phyloP scores from a whole-genome alignment of 2,329 filamentous ascomycete genomes.

The Paraconiothyrium brasiliense region DNA sequence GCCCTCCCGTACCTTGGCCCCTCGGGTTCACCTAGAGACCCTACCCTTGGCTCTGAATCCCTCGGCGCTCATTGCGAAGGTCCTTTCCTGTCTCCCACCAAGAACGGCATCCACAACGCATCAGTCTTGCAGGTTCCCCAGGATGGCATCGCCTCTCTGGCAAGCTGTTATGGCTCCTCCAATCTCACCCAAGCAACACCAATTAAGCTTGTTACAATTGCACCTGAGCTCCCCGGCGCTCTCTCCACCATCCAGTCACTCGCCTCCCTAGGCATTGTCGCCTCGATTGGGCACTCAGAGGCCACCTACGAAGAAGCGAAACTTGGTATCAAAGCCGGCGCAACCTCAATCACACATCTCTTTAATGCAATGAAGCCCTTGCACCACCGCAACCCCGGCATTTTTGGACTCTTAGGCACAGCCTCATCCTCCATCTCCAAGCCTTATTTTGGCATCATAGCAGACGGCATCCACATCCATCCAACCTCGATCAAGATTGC shows the following conservation, averaged over 20 bases:
- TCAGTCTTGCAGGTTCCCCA: constrained; percentile 73
- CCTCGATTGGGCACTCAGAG: constrained; percentile 86
- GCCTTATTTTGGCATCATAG: constrained; percentile 88
- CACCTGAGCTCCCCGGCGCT: constrained; percentile 77
- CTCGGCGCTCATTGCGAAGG: constrained; percentile 92
- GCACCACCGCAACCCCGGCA: constrained; percentile 88
- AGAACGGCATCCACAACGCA: constrained; percentile 86
- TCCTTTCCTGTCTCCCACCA: constrained; percentile 82
- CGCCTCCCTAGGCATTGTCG: constrained; percentile 72
- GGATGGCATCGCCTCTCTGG: constrained; percentile 70
- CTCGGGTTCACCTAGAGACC: constrained; percentile 67
- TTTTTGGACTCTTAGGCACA: constrained; percentile 82
- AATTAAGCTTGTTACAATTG: constrained; percentile 85
- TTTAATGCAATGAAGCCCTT: constrained; percentile 95
- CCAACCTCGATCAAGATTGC: constrained; percentile 90
- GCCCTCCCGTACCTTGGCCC: constrained; percentile 81
- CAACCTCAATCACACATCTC: constrained; percentile 89
- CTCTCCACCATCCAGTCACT: constrained; percentile 77
- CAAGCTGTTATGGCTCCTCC: constrained; percentile 74
- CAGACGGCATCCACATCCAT: constrained; percentile 90
- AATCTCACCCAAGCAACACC: constrained; percentile 65
- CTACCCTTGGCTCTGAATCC: constrained; percentile 80
- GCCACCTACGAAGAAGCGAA: constrained; percentile 85
- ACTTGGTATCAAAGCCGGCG: constrained; percentile 74
- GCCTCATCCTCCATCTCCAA: constrained; percentile 50